These are phyloP conservation scores for Boletus reticulatus DNA, from an alignment of 768 basidiomycete species.

Conservation along the genomic window DNA sequence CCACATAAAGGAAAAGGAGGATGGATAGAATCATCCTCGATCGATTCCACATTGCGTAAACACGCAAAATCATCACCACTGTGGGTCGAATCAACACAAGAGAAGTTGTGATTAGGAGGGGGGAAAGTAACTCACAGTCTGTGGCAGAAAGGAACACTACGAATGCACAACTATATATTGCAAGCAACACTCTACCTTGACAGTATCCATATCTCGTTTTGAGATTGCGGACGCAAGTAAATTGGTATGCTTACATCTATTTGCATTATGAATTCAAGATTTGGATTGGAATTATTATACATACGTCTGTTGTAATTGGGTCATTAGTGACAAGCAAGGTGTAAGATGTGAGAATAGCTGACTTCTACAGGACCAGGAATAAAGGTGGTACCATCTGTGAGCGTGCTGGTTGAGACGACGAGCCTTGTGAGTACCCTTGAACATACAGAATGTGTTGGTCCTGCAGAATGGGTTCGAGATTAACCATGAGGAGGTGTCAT, in stretches of 20 bases:
- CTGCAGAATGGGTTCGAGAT: not conserved
- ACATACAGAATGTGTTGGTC: not conserved
- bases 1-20: not conserved
- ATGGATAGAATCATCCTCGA: not conserved
- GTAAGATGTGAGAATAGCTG: not conserved
- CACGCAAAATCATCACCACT: not conserved
- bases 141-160: not conserved
- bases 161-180: not conserved
- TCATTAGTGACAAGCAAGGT: no score
- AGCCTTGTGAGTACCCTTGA: not conserved
- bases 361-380: not conserved
- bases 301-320: no score
- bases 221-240: not conserved
- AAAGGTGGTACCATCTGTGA: not conserved
- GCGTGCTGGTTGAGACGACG: not conserved
- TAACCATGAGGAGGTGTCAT: no score
- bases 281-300: no score
- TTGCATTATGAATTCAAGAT: no score
- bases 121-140: not conserved
- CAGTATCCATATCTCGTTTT: not conserved
- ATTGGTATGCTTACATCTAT: not conserved
- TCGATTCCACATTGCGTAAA: not conserved
- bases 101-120: not conserved
- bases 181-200: not conserved
- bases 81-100: not conserved